Base-by-base conservation (phyloP, 345 rosid genomes). In the Ricinus communis region DNA sequence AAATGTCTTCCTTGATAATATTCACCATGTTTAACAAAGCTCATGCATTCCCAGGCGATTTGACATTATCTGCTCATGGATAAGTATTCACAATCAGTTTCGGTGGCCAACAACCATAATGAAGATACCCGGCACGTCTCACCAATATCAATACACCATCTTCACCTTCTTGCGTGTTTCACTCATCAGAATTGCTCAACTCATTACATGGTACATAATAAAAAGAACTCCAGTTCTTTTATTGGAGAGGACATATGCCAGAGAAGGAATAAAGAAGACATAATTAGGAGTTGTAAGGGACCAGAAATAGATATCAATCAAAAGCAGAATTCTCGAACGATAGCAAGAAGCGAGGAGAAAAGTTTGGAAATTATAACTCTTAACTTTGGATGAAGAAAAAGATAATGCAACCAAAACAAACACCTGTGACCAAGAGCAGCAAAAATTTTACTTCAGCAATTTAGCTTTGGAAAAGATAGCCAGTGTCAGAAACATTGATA, bases 151-250 rank as follows among this genome's bases (percentile, higher is more conserved):
- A 15, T 8, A 54, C 38, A 38, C 33, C 24, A 67, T 9, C 18
- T 30, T 30, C 43, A 66, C 31, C 61, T 24, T 53, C 50, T 56
- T 18, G 27, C 43, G 19, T 65, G 38, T 25, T 65, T 16, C 49
- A 40, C 8, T 68, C 31, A 54, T 68, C 51, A 53, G 21, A 15
- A 31, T 68, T 40, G 33, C 38, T 14, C 27, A 45, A 68, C 62
- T 53, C 51, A 38, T 3, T 19, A 40, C 2, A 22, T 14, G 31
- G 14, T 16, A 6, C 28, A 51, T 40, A 1, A 57, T 40, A 25
- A 54, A 38, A 14, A 45, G 18, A 18, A 16, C 19, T 2, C 11
- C 19, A 21, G 19, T 31, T 50, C 19, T 21, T 3, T 40, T 62
- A 40, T 21, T 41, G 60, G 38, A 41, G 49, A 55, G 36, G 28